Base-by-base conservation (phyloP, 352 stramenopile genomes). In the Phytophthora ohioensis region DNA sequence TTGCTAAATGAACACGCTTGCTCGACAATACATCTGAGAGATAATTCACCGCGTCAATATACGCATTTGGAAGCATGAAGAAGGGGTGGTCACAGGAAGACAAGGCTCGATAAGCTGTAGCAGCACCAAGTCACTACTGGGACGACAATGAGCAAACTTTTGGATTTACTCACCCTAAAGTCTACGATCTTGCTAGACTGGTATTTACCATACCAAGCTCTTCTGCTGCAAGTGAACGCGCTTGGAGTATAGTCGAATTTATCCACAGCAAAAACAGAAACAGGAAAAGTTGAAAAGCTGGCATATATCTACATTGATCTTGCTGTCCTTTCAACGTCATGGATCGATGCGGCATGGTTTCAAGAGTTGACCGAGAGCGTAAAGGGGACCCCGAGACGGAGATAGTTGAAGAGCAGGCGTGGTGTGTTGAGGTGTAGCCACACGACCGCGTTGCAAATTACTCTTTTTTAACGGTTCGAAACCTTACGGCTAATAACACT, bases 201-300 rank as follows among this genome's bases (percentile, higher is more conserved):
- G 45, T 56, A 9, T 64, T 45, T 51, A 27, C 57, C 15, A 30
- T 61, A 3, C 54, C 54, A 4, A 52, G 39, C 3, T 61, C 41
- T 5, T 56, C 57, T 9, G 45, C 45, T 15, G 32, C 57, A 3
- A 64, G 34, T 54, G 57, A 64, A 27, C n/a, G 57, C 8, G 34
- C 57, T n/a, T 64, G 57, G 57, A 49, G 45, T 35, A 64, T 64
- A 15, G 13, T 56, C 9, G 57, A 57, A 17, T 64, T 64, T 13
- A 56, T 64, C 27, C 57, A 64, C 45, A 48, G 43, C 17, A 64
- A 64, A 38, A 64, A 56, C 7, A 8, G 57, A 12, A 63, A 63
- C 56, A 35, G 41, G 47, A 30, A 54, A 54, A 8, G 56, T 53
- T 27, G 56, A 63, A 13, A 63, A 54, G 10, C n/a, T 54, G 4